Percentiles rank a stretch among this genome's conserved stretches.
phyloP scores from a whole-genome alignment of 805 yeast species.

The Starmerella bombi region DNA sequence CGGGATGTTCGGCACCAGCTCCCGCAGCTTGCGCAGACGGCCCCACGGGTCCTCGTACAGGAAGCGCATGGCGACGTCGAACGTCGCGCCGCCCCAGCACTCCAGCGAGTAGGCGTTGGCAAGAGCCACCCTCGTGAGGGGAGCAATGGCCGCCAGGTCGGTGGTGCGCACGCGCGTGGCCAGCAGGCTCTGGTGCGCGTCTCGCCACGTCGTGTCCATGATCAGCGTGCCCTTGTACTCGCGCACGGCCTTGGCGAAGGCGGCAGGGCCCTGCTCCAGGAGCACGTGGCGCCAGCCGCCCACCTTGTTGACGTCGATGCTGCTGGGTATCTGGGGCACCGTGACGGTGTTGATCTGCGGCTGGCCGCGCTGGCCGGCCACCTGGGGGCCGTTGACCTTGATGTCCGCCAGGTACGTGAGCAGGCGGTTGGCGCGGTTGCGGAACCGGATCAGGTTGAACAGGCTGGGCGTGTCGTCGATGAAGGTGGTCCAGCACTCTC shows the following conservation, averaged over 20 bases:
- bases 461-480: slow-evolving; percentile 95
- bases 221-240: slow-evolving; percentile 71
- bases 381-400: slow-evolving; percentile 90
- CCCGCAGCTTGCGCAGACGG: slow-evolving; percentile 75
- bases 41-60: slow-evolving; percentile 98
- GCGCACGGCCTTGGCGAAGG: slow-evolving; percentile 80
- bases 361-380: slow-evolving; percentile 86
- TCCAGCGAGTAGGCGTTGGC: slow-evolving; percentile 88
- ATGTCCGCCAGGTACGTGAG: slow-evolving; percentile 84
- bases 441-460: slow-evolving; percentile 87
- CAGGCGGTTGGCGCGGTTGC: slow-evolving; percentile 92
- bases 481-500: slow-evolving; percentile 95
- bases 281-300: slow-evolving; percentile 89
- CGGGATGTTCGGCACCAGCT: slow-evolving; percentile 92
- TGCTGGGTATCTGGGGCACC: slow-evolving; percentile 37
- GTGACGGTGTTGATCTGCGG: slow-evolving; percentile 78
- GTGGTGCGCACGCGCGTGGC: slow-evolving; percentile 96
- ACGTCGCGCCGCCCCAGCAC: slow-evolving; percentile 99
- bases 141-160: slow-evolving; percentile 84
- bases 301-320: slow-evolving; percentile 52
- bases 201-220: slow-evolving; percentile 99
- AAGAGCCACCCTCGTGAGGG: slow-evolving; percentile 81
- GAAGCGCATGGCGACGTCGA: slow-evolving; percentile 97
- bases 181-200: slow-evolving; percentile 93
- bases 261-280: slow-evolving; percentile 74